Evolutionary conservation across 805 yeast species (phyloP).

Genomic region (Candida boidinii): DNA sequence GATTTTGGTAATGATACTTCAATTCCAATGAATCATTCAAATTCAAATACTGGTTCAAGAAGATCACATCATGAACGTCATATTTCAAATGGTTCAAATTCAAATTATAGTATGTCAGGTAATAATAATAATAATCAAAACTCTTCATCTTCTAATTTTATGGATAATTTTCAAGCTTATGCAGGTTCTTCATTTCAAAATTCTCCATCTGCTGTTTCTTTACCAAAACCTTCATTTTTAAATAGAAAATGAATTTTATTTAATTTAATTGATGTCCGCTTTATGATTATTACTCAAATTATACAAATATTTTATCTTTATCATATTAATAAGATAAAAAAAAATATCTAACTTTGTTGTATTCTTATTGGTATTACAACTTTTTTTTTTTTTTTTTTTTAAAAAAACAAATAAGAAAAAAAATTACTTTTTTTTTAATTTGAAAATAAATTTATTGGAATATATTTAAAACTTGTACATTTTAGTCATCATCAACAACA

Average conservation of each 20-base stretch:
- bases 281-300: not conserved
- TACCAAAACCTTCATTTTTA: conserved; percentile 46
- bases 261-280: not conserved
- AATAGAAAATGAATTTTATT: conserved; percentile 12
- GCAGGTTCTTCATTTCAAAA: conserved; percentile 53
- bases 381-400: conserved; percentile 1
- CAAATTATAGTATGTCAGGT: too few relatives aligned
- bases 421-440: too few relatives aligned
- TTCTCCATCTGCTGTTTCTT: conserved; percentile 45
- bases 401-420: not conserved
- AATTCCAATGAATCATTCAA: too few relatives aligned
- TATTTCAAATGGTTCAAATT: too few relatives aligned
- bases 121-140: conserved; percentile 5
- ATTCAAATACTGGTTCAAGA: too few relatives aligned
- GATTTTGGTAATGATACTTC: conserved; percentile 5
- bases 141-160: conserved; percentile 6
- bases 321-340: not conserved
- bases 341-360: not conserved
- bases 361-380: not conserved
- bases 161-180: conserved; percentile 30
- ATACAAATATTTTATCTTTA: not conserved
- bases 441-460: too few relatives aligned
- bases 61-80: too few relatives aligned
- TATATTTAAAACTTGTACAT: conserved; percentile 85
- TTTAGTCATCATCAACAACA: conserved; percentile 94